These are phyloP conservation scores for Fusarium ambrosium DNA, from an alignment of 2,329 filamentous ascomycete species.

Conservation along the genomic window DNA sequence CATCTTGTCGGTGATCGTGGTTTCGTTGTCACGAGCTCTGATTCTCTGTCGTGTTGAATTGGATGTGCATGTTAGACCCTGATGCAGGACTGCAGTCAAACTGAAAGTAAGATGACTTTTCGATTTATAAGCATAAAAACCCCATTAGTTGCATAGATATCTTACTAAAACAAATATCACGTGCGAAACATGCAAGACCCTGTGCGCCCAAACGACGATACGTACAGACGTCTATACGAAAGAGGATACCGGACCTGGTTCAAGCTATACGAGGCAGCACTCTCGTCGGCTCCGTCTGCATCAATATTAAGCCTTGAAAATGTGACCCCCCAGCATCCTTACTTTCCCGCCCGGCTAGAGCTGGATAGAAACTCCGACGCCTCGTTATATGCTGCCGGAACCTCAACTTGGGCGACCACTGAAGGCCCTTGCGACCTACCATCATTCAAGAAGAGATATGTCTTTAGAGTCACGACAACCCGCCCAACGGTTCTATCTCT, in stretches of 20 bases:
- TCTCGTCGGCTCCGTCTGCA: background rate
- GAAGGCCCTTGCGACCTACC: conserved; percentile 5
- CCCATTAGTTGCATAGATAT: too few relatives aligned
- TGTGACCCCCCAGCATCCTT: conserved; percentile 13
- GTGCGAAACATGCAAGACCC: background rate
- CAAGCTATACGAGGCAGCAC: background rate
- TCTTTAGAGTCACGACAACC: conserved; percentile 2
- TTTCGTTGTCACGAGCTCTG: too few relatives aligned
- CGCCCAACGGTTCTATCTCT: background rate
- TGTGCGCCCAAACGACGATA: conserved; percentile 12
- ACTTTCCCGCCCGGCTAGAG: background rate
- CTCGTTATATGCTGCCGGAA: background rate
- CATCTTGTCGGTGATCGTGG: too few relatives aligned
- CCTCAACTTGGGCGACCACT: conserved; percentile 7
- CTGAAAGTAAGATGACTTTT: too few relatives aligned
- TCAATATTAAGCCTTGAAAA: conserved; percentile 5
- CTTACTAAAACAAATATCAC: too few relatives aligned
- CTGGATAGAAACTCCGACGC: conserved; percentile 1
- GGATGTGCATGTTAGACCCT: too few relatives aligned
- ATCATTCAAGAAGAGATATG: background rate
- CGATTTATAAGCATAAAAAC: too few relatives aligned
- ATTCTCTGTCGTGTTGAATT: too few relatives aligned
- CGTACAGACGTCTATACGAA: conserved; percentile 9
- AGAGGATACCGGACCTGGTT: conserved; percentile 16
- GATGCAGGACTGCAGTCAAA: too few relatives aligned